Percentiles rank a stretch among this genome's conserved stretches.
Conservation (phyloP, 257 asterid species). For the Solanum tarapatanum region DNA sequence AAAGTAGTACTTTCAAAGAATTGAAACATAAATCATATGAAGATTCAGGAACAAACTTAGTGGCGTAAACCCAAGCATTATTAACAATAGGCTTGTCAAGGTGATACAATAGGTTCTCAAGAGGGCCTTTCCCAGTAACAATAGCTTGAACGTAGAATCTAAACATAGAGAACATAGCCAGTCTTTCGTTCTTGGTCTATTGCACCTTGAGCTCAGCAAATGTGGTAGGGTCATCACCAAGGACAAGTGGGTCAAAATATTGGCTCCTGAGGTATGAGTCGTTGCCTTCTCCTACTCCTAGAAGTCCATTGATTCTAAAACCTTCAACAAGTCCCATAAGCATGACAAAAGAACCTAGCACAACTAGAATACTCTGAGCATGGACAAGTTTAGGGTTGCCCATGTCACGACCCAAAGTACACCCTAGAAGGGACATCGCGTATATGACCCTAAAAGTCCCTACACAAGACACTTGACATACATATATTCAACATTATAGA, state of each 20-base stretch:
- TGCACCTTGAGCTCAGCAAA: constrained; percentile 23
- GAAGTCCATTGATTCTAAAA: no score
- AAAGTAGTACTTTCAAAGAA: background rate
- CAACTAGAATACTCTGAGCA: no score
- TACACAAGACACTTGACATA: no score
- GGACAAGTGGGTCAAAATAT: background rate
- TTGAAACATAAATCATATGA: background rate
- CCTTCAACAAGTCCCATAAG: no score
- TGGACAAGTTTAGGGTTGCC: no score
- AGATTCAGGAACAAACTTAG: constrained; percentile 26
- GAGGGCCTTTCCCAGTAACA: background rate
- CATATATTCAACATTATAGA: no score
- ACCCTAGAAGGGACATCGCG: no score
- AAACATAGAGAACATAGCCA: background rate
- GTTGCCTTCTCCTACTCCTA: no score
- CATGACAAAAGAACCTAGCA: no score
- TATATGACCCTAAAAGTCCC: no score
- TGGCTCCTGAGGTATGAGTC: no score
- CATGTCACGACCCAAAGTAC: no score
- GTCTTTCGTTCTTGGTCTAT: background rate
- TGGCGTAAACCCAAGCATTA: background rate
- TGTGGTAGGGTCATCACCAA: constrained; percentile 29
- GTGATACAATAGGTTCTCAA: background rate
- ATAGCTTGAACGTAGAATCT: background rate
- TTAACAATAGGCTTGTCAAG: background rate